These are phyloP conservation scores for Dendrobium nobile DNA, from an alignment of 106 monocot genomes.

Conservation along the genomic window DNA sequence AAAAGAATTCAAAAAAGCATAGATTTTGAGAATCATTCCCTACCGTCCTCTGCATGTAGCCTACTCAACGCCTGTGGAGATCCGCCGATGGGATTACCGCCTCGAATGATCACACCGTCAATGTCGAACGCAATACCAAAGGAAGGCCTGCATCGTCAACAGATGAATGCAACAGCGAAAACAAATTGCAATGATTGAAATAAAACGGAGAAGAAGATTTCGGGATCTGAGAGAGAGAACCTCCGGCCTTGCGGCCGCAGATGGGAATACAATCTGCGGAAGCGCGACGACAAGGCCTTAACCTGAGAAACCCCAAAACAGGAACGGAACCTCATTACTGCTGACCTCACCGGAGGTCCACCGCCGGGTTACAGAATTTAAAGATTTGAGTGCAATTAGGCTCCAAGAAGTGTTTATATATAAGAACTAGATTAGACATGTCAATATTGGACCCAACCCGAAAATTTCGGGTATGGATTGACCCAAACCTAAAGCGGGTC, in stretches of 20 bases:
- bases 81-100: conserved; percentile 61
- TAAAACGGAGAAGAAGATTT: neutral
- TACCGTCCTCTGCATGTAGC: conserved; percentile 70
- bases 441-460: too few relatives aligned
- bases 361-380: too few relatives aligned
- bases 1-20: neutral
- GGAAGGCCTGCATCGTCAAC: conserved; percentile 38
- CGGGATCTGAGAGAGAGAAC: conserved; percentile 5
- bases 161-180: neutral
- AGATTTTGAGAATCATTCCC: neutral
- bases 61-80: conserved; percentile 59
- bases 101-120: conserved; percentile 83
- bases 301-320: conserved; percentile 2
- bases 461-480: too few relatives aligned
- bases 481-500: too few relatives aligned
- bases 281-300: neutral
- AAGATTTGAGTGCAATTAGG: too few relatives aligned
- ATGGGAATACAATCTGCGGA: conserved; percentile 21
- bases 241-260: conserved; percentile 13
- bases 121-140: conserved; percentile 94
- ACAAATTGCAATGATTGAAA: neutral
- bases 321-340: conserved; percentile 14
- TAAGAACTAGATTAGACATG: too few relatives aligned
- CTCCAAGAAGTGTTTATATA: too few relatives aligned
- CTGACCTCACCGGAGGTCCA: neutral